phyloP scores from a whole-genome alignment of 176 grass and related monocot genomes.

The Guadua angustifolia region DNA sequence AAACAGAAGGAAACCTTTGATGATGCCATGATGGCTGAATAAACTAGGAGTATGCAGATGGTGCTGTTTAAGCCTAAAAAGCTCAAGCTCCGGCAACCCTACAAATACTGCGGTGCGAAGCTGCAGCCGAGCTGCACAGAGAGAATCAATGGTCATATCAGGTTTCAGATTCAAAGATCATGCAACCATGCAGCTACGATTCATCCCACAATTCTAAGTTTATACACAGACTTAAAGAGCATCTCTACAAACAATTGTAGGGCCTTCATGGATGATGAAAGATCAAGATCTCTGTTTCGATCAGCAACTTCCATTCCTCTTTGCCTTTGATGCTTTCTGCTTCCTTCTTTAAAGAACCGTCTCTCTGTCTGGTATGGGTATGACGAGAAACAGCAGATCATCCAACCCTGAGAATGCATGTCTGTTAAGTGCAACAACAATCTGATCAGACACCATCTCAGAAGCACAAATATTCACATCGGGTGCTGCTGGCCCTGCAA shows the following conservation, averaged over 20 bases:
- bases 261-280: slow-evolving; percentile 9
- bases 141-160: too few species aligned
- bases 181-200: not conserved
- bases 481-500: not conserved
- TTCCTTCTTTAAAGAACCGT: not conserved
- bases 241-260: slow-evolving; percentile 9
- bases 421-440: not conserved
- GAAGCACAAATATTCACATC: not conserved
- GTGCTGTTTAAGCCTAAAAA: slow-evolving; percentile 17
- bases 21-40: not conserved
- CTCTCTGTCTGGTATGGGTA: not conserved
- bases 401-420: slow-evolving; percentile 3
- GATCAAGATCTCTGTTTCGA: not conserved
- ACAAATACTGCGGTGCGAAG: not conserved
- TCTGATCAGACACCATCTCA: not conserved
- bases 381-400: not conserved
- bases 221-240: not conserved
- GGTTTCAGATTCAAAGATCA: too few species aligned
- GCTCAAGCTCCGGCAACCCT: not conserved
- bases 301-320: not conserved
- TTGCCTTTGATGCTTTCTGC: not conserved
- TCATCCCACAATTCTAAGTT: not conserved
- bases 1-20: not conserved
- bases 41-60: not conserved
- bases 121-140: slow-evolving; percentile 7